These are phyloP conservation scores for Arxiozyma heterogenica DNA, from an alignment of 1,139 yeast genomes.

Conservation along the genomic window DNA sequence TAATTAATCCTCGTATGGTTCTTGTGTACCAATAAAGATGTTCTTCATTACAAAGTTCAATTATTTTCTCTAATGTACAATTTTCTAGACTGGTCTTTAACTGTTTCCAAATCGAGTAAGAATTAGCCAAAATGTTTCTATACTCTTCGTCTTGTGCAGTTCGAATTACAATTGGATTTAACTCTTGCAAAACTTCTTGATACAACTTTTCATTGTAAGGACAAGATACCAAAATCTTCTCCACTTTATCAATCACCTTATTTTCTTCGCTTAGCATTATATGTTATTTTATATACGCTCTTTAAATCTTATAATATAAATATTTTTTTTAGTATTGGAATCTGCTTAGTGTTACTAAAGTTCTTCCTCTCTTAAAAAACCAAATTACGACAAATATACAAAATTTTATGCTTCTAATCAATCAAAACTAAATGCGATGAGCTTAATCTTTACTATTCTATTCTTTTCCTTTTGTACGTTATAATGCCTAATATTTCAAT, in stretches of 20 bases:
- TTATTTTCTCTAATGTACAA: conserved; percentile 3
- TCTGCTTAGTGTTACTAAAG: no score
- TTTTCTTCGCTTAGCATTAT: conserved; percentile 6
- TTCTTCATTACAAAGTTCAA: conserved; percentile 8
- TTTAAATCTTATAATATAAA: no score
- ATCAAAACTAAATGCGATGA: not conserved
- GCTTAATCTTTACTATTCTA: not conserved
- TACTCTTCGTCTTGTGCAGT: conserved; percentile 22
- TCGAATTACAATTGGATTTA: conserved; percentile 20
- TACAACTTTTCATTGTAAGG: conserved; percentile 6
- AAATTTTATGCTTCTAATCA: not conserved
- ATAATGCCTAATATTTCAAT: no score
- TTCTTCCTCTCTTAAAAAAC: no score
- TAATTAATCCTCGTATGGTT: conserved; percentile 30
- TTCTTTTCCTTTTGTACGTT: not conserved
- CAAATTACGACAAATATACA: no score
- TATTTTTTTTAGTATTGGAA: no score
- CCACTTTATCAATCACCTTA: conserved; percentile 5
- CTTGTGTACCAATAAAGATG: conserved; percentile 11
- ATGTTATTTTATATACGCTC: not conserved
- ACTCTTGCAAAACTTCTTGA: conserved; percentile 7
- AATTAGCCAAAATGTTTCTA: conserved; percentile 16
- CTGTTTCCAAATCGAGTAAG: conserved; percentile 16
- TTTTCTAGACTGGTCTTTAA: conserved; percentile 8
- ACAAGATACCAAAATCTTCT: conserved; percentile 6